Evolutionary conservation across 805 yeast genomes (phyloP).

Genomic region (Saccharomyces cerevisiae): DNA sequence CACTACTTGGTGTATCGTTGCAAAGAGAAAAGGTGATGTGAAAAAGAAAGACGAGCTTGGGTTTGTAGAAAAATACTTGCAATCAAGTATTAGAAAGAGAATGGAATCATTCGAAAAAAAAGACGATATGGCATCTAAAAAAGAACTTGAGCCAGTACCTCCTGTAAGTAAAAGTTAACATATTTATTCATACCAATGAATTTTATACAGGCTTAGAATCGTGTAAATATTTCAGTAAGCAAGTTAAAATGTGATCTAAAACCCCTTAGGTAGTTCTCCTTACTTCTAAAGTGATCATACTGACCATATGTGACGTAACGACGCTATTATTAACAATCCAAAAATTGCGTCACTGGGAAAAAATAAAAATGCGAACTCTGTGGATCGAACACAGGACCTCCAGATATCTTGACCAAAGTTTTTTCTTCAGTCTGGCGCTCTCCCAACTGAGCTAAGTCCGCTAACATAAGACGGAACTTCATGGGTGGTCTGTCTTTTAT

Average conservation of each 20-base stretch:
- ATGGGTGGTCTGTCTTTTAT: too few relatives aligned
- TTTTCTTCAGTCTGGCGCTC: constrained; percentile 38
- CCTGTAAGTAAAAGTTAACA: not conserved
- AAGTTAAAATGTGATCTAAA: not conserved
- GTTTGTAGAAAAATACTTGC: constrained; percentile 43
- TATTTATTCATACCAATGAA: not conserved
- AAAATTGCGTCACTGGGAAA: too few relatives aligned
- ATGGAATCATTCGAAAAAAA: constrained; percentile 4
- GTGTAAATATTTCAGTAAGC: not conserved
- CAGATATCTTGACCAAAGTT: constrained; percentile 31
- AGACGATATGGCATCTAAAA: not conserved
- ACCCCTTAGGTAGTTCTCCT: too few relatives aligned
- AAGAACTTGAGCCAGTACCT: not conserved
- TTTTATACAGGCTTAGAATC: not conserved
- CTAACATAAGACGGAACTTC: constrained; percentile 3
- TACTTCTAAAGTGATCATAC: too few relatives aligned
- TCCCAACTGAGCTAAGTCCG: constrained; percentile 40
- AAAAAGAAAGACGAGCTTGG: constrained; percentile 38
- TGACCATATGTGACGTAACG: too few relatives aligned
- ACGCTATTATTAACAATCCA: too few relatives aligned
- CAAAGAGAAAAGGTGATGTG: constrained; percentile 65
- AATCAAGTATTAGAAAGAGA: constrained; percentile 29
- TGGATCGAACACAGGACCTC: constrained; percentile 87
- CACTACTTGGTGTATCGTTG: constrained; percentile 80
- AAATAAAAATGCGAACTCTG: constrained; percentile 46